Percentiles rank a stretch among this genome's conserved stretches.
Conservation (phyloP, 345 rosid species). For the Atalantia buxifolia region DNA sequence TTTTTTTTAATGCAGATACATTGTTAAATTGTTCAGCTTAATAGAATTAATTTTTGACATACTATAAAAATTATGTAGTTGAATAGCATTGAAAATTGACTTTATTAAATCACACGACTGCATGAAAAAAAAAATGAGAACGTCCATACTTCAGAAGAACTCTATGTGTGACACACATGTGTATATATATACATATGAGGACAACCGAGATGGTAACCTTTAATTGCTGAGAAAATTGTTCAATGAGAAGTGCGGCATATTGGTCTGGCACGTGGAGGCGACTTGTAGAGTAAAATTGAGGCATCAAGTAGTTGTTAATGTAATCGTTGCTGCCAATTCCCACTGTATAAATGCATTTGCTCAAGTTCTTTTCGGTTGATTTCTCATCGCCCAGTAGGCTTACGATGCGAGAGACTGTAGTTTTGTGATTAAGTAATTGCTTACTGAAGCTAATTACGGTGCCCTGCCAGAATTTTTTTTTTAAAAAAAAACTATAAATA, state of each 20-base stretch:
- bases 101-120: too few relatives aligned
- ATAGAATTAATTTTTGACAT: too few relatives aligned
- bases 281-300: conserved; percentile 17
- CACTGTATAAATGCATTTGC: conserved; percentile 28
- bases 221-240: conserved; percentile 25
- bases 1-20: too few relatives aligned
- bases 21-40: rapidly evolving
- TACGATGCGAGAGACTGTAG: conserved; percentile 15
- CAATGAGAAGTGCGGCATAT: conserved; percentile 17
- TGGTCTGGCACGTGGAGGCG: conserved; percentile 10
- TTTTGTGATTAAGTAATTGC: conserved; percentile 43
- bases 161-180: too few relatives aligned
- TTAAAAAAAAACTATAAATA: background rate
- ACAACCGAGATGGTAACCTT: conserved; percentile 1
- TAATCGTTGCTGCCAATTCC: conserved; percentile 40
- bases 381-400: conserved; percentile 10
- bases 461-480: conserved; percentile 32
- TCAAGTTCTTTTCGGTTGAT: conserved; percentile 22
- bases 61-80: too few relatives aligned
- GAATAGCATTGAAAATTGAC: too few relatives aligned
- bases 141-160: too few relatives aligned
- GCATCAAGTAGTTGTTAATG: conserved; percentile 36
- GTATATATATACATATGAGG: too few relatives aligned
- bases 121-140: too few relatives aligned
- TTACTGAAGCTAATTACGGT: conserved; percentile 27